Base-by-base conservation (phyloP, 495 filamentous ascomycete genomes). In the Hypomontagnella submonticulosa region DNA sequence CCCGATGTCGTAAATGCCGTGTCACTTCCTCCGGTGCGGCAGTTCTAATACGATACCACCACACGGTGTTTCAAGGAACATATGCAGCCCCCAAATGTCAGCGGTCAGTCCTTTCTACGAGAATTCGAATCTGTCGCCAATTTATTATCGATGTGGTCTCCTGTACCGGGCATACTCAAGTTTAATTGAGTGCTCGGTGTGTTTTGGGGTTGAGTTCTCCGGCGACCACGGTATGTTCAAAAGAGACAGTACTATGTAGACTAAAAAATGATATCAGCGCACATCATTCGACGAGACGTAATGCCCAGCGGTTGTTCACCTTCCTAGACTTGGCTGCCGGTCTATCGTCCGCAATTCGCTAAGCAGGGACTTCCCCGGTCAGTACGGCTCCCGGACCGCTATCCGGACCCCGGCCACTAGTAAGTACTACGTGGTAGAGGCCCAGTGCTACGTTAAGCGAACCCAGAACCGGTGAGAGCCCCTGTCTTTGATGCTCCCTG, bases 391-490 rank as follows among this genome's bases (percentile, higher is more conserved):
- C 30, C 59, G 65, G 65, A 63, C 63, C 54, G 51, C 59, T 40
- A 67, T 68, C 65, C 65, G 65, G 38, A 48, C 64, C 64, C 52
- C 19, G 47, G 57, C 42, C 34, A 34, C 47, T 52, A 52, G 50
- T 40, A 61, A 37, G 52, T 60, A 52, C 57, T 40, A 61, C 44
- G 52, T 60, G 63, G 42, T 36, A 56, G 49, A 37, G 65, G 49
- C 32, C 65, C 65, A 68, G 37, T 68, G 42, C 55, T 10, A 68
- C 65, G 42, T 20, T 47, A 57, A 61, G 49, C 43, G 59, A 68
- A 68, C 65, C 65, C 65, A 68, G 65, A 68, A 68, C 59, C 65
- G 65, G 65, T 68, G 59, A 68, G 53, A 34, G 38, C 54, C 65
- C 54, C 53, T 56, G 57, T 52, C 18, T 16, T 34, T 30, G 41